phyloP scores from a whole-genome alignment of 352 stramenopile genomes.

The Pythium apleroticum region DNA sequence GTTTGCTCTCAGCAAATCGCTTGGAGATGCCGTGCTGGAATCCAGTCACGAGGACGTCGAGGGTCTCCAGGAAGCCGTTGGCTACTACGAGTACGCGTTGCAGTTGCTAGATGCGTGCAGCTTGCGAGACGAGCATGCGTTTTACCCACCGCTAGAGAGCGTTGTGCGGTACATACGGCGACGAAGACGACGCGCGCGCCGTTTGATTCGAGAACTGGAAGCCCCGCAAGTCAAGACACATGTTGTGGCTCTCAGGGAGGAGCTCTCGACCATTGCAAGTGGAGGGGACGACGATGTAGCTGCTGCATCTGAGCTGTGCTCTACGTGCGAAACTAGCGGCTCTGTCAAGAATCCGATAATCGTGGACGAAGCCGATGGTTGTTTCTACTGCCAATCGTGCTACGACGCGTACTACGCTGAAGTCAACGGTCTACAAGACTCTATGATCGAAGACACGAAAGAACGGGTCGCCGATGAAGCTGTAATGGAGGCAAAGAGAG shows the following conservation, averaged over 20 bases:
- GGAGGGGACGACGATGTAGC: not conserved
- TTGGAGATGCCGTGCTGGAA: conserved; percentile 44
- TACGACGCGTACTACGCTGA: conserved; percentile 68
- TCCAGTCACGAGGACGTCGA: not conserved
- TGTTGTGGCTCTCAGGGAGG: not conserved
- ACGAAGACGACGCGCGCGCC: conserved; percentile 14
- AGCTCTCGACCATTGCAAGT: not conserved
- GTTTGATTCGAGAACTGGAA: conserved; percentile 5
- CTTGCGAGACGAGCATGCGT: conserved; percentile 11
- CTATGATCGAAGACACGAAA: not conserved
- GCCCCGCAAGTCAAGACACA: not conserved
- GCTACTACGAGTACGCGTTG: conserved; percentile 30
- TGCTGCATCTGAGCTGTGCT: conserved; percentile 28
- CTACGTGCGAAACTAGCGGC: conserved; percentile 42
- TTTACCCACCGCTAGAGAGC: conserved; percentile 11
- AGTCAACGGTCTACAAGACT: not conserved
- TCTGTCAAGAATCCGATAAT: conserved; percentile 32
- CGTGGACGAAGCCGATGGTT: conserved; percentile 62
- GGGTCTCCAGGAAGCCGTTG: conserved; percentile 13
- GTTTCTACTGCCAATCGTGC: conserved; percentile 64
- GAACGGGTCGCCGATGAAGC: not conserved
- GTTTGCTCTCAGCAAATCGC: conserved; percentile 72
- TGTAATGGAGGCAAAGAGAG: not conserved
- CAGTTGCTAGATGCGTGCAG: conserved; percentile 18
- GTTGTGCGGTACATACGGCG: conserved; percentile 21